A percentile compares a stretch with the other conserved stretches of the same genome.
phyloP scores from a whole-genome alignment of 73 alveolate species.

The Tetrahymena thermophila region DNA sequence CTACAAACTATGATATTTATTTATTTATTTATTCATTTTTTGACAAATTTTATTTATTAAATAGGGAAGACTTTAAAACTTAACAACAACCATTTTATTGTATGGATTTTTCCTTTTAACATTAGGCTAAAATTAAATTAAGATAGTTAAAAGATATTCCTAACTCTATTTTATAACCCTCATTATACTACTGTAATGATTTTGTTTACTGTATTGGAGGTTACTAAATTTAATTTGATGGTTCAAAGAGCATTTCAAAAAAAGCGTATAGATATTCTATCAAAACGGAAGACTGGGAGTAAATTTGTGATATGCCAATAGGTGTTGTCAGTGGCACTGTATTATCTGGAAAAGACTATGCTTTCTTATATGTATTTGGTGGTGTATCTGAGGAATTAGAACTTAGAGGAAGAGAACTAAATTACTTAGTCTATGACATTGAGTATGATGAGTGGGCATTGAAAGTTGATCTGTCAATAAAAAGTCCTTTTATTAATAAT shows the following conservation, averaged over 20 bases:
- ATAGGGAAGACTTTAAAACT: conserved; percentile 33
- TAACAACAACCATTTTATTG: not conserved
- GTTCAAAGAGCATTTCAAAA: conserved; percentile 15
- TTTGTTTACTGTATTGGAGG: conserved; percentile 28
- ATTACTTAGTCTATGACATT: conserved; percentile 25
- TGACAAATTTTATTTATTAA: not conserved
- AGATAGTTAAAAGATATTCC: conserved; percentile 31
- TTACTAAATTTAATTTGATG: conserved; percentile 5
- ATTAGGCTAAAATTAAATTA: not conserved
- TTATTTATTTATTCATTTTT: not conserved
- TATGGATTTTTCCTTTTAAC: not conserved
- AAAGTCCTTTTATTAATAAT: conserved; percentile 29
- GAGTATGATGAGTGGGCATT: conserved; percentile 25
- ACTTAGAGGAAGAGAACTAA: conserved; percentile 1
- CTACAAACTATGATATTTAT: no score
- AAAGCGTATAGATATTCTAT: conserved; percentile 18
- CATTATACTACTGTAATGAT: conserved; percentile 15
- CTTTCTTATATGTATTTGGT: conserved; percentile 22
- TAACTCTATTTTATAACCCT: conserved; percentile 11
- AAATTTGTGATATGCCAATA: conserved; percentile 12
- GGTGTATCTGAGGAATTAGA: conserved; percentile 43
- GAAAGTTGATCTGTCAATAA: conserved; percentile 25
- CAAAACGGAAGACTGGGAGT: conserved; percentile 24
- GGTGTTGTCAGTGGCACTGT: conserved; percentile 27
- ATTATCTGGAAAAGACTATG: not conserved